These are phyloP conservation scores for Chlamydomonas reinhardtii DNA, from an alignment of 163 green algal genomes.

Conservation along the genomic window DNA sequence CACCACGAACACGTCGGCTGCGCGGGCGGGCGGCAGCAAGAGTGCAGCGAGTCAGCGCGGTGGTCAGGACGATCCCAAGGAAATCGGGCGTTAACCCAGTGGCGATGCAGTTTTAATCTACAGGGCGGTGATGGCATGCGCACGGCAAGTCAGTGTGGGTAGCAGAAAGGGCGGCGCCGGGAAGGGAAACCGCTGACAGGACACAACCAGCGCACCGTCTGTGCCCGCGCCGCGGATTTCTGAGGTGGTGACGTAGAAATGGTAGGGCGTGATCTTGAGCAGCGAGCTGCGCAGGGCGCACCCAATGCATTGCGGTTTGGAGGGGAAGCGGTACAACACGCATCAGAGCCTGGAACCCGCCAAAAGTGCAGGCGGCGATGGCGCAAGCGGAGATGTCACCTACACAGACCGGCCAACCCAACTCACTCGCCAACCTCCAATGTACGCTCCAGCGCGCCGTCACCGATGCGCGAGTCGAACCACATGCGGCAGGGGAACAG, in stretches of 20 bases:
- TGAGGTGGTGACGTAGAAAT: constrained; percentile 61
- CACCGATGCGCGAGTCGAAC: constrained; percentile 66
- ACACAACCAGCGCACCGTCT: constrained; percentile 29
- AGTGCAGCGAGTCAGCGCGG: no score
- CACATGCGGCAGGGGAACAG: constrained; percentile 68
- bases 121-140: no score
- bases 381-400: no score
- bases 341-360: no score
- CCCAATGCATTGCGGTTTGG: no score
- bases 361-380: no score
- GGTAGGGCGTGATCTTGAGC: constrained; percentile 51
- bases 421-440: constrained; percentile 49
- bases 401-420: no score
- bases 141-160: neutral
- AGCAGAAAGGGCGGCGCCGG: neutral
- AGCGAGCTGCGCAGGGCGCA: constrained; percentile 24
- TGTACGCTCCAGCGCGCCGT: constrained; percentile 55
- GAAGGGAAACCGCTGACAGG: no score
- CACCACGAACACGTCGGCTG: constrained; percentile 70
- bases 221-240: constrained; percentile 75
- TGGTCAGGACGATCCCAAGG: no score
- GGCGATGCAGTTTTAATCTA: no score
- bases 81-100: no score
- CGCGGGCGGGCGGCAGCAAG: neutral
- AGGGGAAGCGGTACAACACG: no score